These are phyloP conservation scores for Stenogyne calaminthoides DNA, from an alignment of 305 asterid species.

Conservation along the genomic window DNA sequence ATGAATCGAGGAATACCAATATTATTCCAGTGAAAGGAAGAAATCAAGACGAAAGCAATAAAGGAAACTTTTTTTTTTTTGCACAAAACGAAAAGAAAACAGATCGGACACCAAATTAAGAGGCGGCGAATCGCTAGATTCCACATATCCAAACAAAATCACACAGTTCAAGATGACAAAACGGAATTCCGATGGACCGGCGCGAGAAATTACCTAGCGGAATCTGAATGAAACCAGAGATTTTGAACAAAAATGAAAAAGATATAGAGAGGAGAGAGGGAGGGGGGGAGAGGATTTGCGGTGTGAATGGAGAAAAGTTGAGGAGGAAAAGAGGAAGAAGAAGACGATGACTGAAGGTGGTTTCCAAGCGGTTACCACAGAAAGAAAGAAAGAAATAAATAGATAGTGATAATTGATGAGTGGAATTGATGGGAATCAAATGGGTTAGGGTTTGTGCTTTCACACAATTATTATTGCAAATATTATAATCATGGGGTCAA, in stretches of 20 bases:
- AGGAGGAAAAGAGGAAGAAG: conserved; percentile 20
- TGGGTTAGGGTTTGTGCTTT: background rate
- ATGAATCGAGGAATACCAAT: background rate
- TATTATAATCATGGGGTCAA: background rate
- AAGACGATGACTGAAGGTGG: conserved; percentile 31
- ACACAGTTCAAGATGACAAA: conserved; percentile 3
- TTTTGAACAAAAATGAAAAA: background rate
- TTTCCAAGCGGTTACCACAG: conserved; percentile 32
- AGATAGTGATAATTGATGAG: background rate
- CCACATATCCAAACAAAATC: conserved; percentile 10
- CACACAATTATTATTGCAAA: background rate
- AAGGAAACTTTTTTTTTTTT: background rate
- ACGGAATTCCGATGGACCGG: conserved; percentile 19
- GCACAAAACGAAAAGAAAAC: background rate
- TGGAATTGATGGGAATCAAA: background rate
- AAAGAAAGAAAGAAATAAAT: background rate
- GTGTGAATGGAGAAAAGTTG: conserved; percentile 31
- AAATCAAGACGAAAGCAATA: conserved; percentile 17
- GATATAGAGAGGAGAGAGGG: background rate
- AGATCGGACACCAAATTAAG: conserved; percentile 26
- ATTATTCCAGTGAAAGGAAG: background rate
- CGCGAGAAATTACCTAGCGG: conserved; percentile 30
- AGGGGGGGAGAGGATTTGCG: background rate
- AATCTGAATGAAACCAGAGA: conserved; percentile 16
- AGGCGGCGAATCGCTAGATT: conserved; percentile 26